Percentiles rank a stretch among this genome's conserved stretches.
phyloP scores from a whole-genome alignment of 129 eudicot species.

The Helianthus tuberosus region DNA sequence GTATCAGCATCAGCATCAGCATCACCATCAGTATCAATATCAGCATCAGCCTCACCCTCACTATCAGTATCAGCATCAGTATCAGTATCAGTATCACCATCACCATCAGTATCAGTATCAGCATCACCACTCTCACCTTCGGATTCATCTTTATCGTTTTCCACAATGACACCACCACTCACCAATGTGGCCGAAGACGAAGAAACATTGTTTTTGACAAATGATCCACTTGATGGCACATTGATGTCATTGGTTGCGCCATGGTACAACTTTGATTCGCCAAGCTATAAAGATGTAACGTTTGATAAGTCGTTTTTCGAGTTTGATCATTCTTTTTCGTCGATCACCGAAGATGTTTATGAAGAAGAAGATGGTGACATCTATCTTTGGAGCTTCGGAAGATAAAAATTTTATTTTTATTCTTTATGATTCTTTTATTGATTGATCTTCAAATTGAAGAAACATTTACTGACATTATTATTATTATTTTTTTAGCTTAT shows the following conservation, averaged over 20 bases:
- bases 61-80: background rate
- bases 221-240: conserved; percentile 45
- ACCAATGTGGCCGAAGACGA: conserved; percentile 33
- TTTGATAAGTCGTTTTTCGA: conserved; percentile 46
- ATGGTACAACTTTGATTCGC: conserved; percentile 71
- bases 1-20: too few relatives aligned
- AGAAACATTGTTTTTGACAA: conserved; percentile 11
- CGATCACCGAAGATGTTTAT: conserved; percentile 33
- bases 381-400: conserved; percentile 79
- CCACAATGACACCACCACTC: conserved; percentile 25
- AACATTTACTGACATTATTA: conserved; percentile 30
- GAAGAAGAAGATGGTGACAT: conserved; percentile 59
- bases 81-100: background rate
- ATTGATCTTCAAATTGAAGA: conserved; percentile 40
- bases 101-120: conserved; percentile 3
- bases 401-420: conserved; percentile 26
- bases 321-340: conserved; percentile 35
- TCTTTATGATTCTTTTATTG: conserved; percentile 32
- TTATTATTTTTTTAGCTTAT: conserved; percentile 17
- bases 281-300: conserved; percentile 63
- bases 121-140: conserved; percentile 25
- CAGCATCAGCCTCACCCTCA: conserved; percentile 6
- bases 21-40: background rate
- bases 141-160: conserved; percentile 22
- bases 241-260: conserved; percentile 40